Evolutionary conservation across 2,329 filamentous ascomycete genomes (phyloP).

Genomic region (Trichoderma polysporum): DNA sequence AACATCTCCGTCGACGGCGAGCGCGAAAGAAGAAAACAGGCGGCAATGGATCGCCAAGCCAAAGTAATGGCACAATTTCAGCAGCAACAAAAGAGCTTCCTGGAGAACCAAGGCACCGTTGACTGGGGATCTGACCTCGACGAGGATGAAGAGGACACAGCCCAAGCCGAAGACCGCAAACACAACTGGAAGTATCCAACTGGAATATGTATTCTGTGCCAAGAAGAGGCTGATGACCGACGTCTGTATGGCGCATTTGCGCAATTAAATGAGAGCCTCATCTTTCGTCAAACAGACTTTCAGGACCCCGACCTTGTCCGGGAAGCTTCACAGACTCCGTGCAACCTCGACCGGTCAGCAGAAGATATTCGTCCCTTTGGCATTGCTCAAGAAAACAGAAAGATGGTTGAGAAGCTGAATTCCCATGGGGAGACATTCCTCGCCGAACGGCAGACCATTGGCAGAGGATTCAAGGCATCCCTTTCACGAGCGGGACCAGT

Average conservation of each 20-base stretch:
- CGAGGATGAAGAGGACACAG: slow-evolving; percentile 64
- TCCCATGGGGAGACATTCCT: slow-evolving; percentile 68
- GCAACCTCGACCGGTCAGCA: slow-evolving; percentile 79
- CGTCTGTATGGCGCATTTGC: slow-evolving; percentile 92
- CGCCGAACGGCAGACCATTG: slow-evolving; percentile 76
- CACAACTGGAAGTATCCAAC: slow-evolving; percentile 80
- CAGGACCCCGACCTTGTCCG: slow-evolving; percentile 79
- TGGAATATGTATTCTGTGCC: slow-evolving; percentile 92
- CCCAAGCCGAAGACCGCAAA: slow-evolving; percentile 62
- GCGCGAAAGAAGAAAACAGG: slow-evolving; percentile 81
- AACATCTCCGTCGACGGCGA: slow-evolving; percentile 67
- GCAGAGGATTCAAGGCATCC: slow-evolving; percentile 79
- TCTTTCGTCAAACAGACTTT: slow-evolving; percentile 83
- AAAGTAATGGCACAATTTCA: slow-evolving; percentile 98
- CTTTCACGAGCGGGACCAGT: slow-evolving; percentile 72
- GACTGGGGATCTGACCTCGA: slow-evolving; percentile 83
- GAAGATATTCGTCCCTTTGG: slow-evolving; percentile 86
- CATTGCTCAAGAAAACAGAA: slow-evolving; percentile 81
- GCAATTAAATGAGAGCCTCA: slow-evolving; percentile 79
- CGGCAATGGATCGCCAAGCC: slow-evolving; percentile 84
- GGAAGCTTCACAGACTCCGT: slow-evolving; percentile 76
- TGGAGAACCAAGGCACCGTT: slow-evolving; percentile 82
- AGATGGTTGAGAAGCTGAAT: slow-evolving; percentile 72
- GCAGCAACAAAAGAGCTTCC: slow-evolving; percentile 92
- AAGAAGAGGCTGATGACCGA: slow-evolving; percentile 90